Evolutionary conservation across 176 grass and related monocot genomes (phyloP).

Genomic region (Miscanthus lutarioriparius): DNA sequence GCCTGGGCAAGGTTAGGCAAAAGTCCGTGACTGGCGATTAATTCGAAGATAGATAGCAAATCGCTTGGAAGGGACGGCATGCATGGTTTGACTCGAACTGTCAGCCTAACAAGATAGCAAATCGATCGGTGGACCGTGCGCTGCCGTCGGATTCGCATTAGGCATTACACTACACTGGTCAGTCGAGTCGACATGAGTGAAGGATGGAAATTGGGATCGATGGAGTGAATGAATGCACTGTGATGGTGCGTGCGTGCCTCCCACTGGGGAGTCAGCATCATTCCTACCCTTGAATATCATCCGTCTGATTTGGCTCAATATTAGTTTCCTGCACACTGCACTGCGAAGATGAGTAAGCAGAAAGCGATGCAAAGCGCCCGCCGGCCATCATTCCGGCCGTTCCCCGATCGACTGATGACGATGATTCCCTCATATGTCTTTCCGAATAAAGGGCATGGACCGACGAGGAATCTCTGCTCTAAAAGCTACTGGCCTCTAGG

Average conservation of each 20-base stretch:
- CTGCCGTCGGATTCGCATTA: not conserved
- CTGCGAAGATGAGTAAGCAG: not conserved
- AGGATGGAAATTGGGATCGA: not conserved
- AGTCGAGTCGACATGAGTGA: not conserved
- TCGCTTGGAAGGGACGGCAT: not conserved
- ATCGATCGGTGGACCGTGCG: not conserved
- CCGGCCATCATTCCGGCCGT: not conserved
- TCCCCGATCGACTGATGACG: not conserved
- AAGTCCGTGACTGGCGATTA: not conserved
- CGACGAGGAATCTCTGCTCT: not conserved
- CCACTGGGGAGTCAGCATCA: constrained; percentile 38
- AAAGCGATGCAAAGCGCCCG: not conserved
- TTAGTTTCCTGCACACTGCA: not conserved
- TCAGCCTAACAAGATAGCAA: not conserved
- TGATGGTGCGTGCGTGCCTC: constrained; percentile 12
- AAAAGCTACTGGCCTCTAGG: not conserved
- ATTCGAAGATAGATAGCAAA: not conserved
- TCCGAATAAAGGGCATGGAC: not conserved
- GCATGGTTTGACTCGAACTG: not conserved
- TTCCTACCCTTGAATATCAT: constrained; percentile 13
- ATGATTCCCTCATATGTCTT: not conserved
- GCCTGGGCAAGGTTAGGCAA: not conserved
- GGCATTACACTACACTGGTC: not conserved
- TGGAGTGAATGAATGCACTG: not conserved
- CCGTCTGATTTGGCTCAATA: not conserved